Evolutionary conservation across 257 asterid genomes (phyloP), one percentile per base, ranked within the genome.

Genomic region (Leptodermis oblonga): DNA sequence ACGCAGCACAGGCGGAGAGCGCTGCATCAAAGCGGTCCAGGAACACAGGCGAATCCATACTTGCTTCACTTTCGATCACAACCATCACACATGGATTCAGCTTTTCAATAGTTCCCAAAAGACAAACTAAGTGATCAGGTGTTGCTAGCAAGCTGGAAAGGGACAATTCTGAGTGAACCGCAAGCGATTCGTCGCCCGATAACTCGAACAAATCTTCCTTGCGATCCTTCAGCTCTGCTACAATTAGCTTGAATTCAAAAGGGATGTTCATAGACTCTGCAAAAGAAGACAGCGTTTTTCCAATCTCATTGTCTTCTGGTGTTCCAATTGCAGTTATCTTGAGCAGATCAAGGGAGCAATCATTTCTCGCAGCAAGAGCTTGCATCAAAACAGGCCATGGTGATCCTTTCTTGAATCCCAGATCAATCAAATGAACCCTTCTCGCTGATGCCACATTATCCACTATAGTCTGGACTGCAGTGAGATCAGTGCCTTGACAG

Each of bases 321-420:
- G 65, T 70, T 43, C 87, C 88, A 0, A 85, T 63, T 13, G 88
- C 85, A 23, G 85, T 89, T 39, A 87, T 64, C 82, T 69, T 86
- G 45, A 87, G 84, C 75, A 65, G 83, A n/a, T 85, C 84, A 14
- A 83, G 11, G 7, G 71, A 79, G 33, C 30, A 31, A 39, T 74
- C 81, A 20, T 33, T 14, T 52, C 82, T 76, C 26, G 36, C 75
- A 18, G 76, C 77, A 36, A 86, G 84, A 62, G 85, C 93, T 72
- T 89, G 96, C 90, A 87, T 82, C 41, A 84, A 13, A 33, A 82
- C 15, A 13, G 81, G 65, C 87, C 86, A 84, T 23, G 80, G 81
- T 1, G 81, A 69, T 3, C 86, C 85, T 4, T 69, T 60, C 45
- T 62, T 76, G 42, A 70, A 62, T 6, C 83, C 85, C 1, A 82